Evolutionary conservation across 1,139 yeast genomes (phyloP).

Genomic region (Meyerozyma athensensis): DNA sequence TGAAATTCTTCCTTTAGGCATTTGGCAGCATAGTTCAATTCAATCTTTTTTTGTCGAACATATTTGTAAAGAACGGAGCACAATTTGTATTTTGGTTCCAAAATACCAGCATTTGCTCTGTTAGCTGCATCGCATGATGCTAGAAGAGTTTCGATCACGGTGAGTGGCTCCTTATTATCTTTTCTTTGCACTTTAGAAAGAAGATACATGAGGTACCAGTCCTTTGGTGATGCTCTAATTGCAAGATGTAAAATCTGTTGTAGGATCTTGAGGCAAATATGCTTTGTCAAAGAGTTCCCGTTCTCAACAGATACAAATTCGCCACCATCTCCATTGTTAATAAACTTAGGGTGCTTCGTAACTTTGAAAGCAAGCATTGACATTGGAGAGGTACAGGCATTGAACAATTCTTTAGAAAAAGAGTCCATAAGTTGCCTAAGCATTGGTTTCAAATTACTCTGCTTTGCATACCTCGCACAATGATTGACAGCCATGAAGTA

Average conservation of each 20-base stretch:
- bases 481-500: slow-evolving; percentile 72
- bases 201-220: slow-evolving; percentile 63
- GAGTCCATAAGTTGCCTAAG: slow-evolving; percentile 50
- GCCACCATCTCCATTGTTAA: slow-evolving; percentile 22
- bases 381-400: slow-evolving; percentile 67
- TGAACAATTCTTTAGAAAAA: slow-evolving; percentile 58
- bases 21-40: slow-evolving; percentile 30
- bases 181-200: slow-evolving; percentile 60
- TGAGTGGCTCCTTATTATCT: slow-evolving; percentile 22
- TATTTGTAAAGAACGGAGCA: slow-evolving; percentile 59
- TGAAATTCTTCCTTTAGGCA: slow-evolving; percentile 33
- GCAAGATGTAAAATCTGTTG: slow-evolving; percentile 43
- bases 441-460: slow-evolving; percentile 25
- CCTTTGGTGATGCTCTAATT: slow-evolving; percentile 36
- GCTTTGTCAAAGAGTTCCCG: slow-evolving; percentile 20
- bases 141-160: slow-evolving; percentile 35
- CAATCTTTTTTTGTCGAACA: slow-evolving; percentile 32
- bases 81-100: slow-evolving; percentile 73
- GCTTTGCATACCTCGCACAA: slow-evolving; percentile 22
- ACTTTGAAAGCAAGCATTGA: slow-evolving; percentile 48
- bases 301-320: slow-evolving; percentile 20
- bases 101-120: slow-evolving; percentile 46
- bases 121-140: slow-evolving; percentile 40
- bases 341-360: slow-evolving; percentile 30
- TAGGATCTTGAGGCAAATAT: slow-evolving; percentile 29